Evolutionary conservation across 2,329 filamentous ascomycete species (phyloP).

Genomic region (Coniochaeta hoffmannii): DNA sequence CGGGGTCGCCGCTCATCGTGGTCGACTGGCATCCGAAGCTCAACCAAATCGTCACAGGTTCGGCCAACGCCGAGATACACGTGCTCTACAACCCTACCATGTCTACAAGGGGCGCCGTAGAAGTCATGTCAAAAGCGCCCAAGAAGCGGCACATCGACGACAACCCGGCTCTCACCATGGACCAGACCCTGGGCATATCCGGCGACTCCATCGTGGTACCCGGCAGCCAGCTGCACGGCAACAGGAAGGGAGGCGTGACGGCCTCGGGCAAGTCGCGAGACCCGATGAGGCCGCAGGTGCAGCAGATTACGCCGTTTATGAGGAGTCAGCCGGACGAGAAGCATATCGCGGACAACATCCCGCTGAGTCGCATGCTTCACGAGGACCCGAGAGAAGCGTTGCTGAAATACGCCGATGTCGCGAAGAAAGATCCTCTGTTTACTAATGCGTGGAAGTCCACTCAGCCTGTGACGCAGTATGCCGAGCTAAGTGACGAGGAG

Average conservation of each 20-base stretch:
- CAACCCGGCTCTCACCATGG: conserved; percentile 78
- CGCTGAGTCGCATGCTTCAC: conserved; percentile 85
- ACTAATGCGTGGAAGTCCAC: conserved; percentile 90
- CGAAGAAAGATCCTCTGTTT: conserved; percentile 87
- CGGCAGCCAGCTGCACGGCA: conserved; percentile 47
- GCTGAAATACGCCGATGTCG: conserved; percentile 89
- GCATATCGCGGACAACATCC: conserved; percentile 82
- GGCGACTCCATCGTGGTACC: conserved; percentile 73
- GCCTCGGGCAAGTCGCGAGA: conserved; percentile 70
- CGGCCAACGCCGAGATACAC: conserved; percentile 82
- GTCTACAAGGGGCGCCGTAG: conserved; percentile 73
- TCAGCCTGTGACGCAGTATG: conserved; percentile 87
- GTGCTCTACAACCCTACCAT: conserved; percentile 84
- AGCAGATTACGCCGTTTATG: conserved; percentile 79
- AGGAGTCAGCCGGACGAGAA: conserved; percentile 85
- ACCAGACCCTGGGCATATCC: conserved; percentile 72
- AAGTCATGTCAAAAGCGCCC: conserved; percentile 86
- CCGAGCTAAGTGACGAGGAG: conserved; percentile 81
- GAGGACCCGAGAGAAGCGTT: conserved; percentile 93
- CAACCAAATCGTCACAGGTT: conserved; percentile 93
- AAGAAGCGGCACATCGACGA: conserved; percentile 96
- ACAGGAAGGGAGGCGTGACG: conserved; percentile 61
- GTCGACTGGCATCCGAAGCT: conserved; percentile 91
- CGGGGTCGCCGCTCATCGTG: conserved; percentile 71
- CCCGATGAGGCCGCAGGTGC: conserved; percentile 77